phyloP scores from a whole-genome alignment of 1,284 basidiomycete genomes.

The Ceratobasidium sp. region DNA sequence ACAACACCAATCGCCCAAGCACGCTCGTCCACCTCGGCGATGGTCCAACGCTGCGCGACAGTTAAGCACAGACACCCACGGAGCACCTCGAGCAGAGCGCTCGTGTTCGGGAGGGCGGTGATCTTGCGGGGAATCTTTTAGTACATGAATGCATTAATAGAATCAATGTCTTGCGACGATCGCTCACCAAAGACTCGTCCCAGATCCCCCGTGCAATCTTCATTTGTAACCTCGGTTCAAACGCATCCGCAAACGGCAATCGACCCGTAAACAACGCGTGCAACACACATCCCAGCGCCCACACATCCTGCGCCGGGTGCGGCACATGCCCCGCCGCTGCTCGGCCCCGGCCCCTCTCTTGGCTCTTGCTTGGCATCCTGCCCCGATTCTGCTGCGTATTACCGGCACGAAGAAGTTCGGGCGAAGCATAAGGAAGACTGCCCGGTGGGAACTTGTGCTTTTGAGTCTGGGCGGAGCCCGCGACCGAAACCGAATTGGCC shows the following conservation, averaged over 20 bases:
- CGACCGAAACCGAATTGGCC: slow-evolving; percentile 37
- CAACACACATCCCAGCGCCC: slow-evolving; percentile 89
- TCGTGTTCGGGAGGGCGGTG: slow-evolving; percentile 62
- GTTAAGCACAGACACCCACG: slow-evolving; percentile 74
- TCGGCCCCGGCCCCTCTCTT: slow-evolving; percentile 11
- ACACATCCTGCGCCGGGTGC: slow-evolving; percentile 84
- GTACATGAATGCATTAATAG: slow-evolving; percentile 1
- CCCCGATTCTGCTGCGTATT: slow-evolving; percentile 39
- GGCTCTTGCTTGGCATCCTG: slow-evolving; percentile 34
- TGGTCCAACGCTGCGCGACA: slow-evolving; percentile 70
- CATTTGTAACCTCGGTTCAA: slow-evolving; percentile 87
- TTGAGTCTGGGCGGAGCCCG: background rate
- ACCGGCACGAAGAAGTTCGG: slow-evolving; percentile 68
- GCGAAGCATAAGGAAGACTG: slow-evolving; percentile 88
- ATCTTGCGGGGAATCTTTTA: slow-evolving; percentile 54
- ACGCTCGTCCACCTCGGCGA: slow-evolving; percentile 73
- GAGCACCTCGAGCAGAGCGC: slow-evolving; percentile 74
- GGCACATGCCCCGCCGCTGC: slow-evolving; percentile 50
- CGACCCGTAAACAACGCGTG: slow-evolving; percentile 80
- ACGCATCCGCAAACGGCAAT: slow-evolving; percentile 84
- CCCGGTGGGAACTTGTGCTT: slow-evolving; percentile 71
- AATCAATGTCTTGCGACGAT: too few relatives aligned
- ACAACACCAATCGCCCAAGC: slow-evolving; percentile 84
- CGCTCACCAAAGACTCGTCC: slow-evolving; percentile 47
- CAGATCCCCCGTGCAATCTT: slow-evolving; percentile 84